Evolutionary conservation across 495 filamentous ascomycete species (phyloP), one percentile per base, ranked within the genome.

Genomic region (Trichoderma virens): DNA sequence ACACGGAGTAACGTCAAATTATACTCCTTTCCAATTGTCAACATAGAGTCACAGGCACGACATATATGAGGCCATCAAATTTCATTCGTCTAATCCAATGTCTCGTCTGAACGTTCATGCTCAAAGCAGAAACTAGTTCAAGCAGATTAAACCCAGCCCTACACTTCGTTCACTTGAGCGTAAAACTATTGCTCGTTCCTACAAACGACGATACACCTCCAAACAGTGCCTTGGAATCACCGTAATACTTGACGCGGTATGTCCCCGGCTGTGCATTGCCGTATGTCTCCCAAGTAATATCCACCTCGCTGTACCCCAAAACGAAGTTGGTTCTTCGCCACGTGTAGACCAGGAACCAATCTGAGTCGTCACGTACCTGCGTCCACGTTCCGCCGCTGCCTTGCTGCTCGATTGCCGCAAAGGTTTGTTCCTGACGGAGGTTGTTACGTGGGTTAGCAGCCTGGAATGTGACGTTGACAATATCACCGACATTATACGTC

Each of bases 381-480:
- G 76, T 79, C 94, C 94, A 98, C 3, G 67, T 72, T 3, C 74
- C 74, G 8, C 70, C 76, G 3, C 73, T 66, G n/a, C 82, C 76
- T 64, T 75, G 65, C 65, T 74, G 79, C 80, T 98, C 93, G 2
- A 97, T 85, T 2, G 87, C 88, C 6, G 87, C 88, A 68, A 85
- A 97, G 2, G 92, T 96, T 8, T 83, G 86, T 69, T 91, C 93
- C 27, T 90, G 83, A 5, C 86, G 83, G 32, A 97, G 79, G 65
- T 97, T 89, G 71, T 98, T 97, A 18, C 94, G 82, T 54, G 94
- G 94, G 69, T 97, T 96, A 2, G 93, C 92, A 45, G 89, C 94
- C 6, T 90, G 84, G 72, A 98, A 98, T 0, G 82, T 87, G 0
- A 82, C 87, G 39, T 77, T 85, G 61, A 93, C 82, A 18, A 80